phyloP scores from a whole-genome alignment of 345 rosid species.

The Salix udensis region DNA sequence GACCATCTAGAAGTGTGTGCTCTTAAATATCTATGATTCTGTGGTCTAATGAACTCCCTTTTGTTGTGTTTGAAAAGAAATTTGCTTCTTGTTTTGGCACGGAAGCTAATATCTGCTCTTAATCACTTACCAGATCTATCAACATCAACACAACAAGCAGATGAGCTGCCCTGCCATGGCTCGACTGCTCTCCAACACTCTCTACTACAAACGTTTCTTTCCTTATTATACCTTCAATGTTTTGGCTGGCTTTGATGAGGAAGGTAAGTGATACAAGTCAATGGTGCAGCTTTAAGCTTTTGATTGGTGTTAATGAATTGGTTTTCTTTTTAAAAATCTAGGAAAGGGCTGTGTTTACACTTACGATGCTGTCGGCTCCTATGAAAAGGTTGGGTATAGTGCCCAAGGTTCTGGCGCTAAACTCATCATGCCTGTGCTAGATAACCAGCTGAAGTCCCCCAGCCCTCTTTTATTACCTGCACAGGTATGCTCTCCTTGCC shows the following conservation, averaged over 20 bases:
- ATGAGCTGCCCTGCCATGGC: conserved; percentile 98
- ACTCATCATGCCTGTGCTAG: conserved; percentile 91
- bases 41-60: not conserved
- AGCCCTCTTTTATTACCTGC: conserved; percentile 93
- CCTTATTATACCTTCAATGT: conserved; percentile 96
- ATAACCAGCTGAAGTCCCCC: conserved; percentile 93
- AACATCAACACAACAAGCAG: conserved; percentile 97
- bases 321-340: conserved; percentile 20
- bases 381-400: conserved; percentile 95
- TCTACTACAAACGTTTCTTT: conserved; percentile 93
- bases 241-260: conserved; percentile 87
- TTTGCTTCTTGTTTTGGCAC: not conserved
- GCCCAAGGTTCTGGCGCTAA: conserved; percentile 93
- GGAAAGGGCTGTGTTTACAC: conserved; percentile 97
- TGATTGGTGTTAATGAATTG: not conserved
- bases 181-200: conserved; percentile 93
- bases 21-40: not conserved
- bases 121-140: conserved; percentile 59
- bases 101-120: not conserved
- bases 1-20: too few species aligned
- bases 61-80: not conserved
- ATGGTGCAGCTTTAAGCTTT: not conserved
- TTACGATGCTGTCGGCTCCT: conserved; percentile 97
- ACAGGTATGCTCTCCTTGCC: conserved; percentile 34
- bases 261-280: conserved; percentile 48